Percentiles rank a stretch among this genome's conserved stretches.
phyloP scores from a whole-genome alignment of 2,329 filamentous ascomycete genomes.

The Fusarium avenaceum region DNA sequence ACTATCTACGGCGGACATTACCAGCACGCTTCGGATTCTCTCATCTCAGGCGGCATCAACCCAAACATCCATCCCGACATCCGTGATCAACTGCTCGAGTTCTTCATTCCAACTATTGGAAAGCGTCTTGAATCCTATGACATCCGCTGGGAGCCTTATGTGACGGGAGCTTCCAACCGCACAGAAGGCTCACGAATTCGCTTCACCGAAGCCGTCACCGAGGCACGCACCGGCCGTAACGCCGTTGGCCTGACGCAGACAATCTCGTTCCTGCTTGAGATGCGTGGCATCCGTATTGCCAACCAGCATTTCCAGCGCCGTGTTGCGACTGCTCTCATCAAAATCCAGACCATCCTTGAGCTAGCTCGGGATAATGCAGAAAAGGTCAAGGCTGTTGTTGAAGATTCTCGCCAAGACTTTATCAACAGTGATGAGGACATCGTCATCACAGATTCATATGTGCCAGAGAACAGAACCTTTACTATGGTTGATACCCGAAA shows the following conservation, averaged over 20 bases:
- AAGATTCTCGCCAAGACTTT: slow-evolving; percentile 7
- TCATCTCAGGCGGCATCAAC: slow-evolving; percentile 9
- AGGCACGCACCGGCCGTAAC: slow-evolving; percentile 15
- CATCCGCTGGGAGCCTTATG: slow-evolving; percentile 20
- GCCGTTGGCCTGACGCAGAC: slow-evolving; percentile 14
- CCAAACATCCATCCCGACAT: slow-evolving; percentile 20
- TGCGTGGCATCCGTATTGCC: slow-evolving; percentile 18
- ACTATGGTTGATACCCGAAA: slow-evolving; percentile 20
- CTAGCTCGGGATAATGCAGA: slow-evolving; percentile 4
- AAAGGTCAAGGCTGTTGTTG: slow-evolving; percentile 6
- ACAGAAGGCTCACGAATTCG: slow-evolving; percentile 7
- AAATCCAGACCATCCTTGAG: slow-evolving; percentile 25
- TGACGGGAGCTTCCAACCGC: slow-evolving; percentile 6
- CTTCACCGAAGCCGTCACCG: slow-evolving; percentile 17
- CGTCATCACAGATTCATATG: slow-evolving; percentile 1
- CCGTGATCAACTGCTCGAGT: slow-evolving; percentile 8
- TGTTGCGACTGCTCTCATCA: slow-evolving; percentile 11
- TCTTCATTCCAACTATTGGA: slow-evolving; percentile 19
- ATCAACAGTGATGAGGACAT: slow-evolving; percentile 24
- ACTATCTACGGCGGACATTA: slow-evolving; percentile 19
- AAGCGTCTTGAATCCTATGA: background rate
- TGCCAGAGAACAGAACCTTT: slow-evolving; percentile 10
- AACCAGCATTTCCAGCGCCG: slow-evolving; percentile 30
- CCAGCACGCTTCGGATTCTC: slow-evolving; percentile 11
- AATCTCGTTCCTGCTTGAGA: slow-evolving; percentile 10